Conservation (phyloP, 2,329 filamentous ascomycete genomes). For the Neonectria punicea region DNA sequence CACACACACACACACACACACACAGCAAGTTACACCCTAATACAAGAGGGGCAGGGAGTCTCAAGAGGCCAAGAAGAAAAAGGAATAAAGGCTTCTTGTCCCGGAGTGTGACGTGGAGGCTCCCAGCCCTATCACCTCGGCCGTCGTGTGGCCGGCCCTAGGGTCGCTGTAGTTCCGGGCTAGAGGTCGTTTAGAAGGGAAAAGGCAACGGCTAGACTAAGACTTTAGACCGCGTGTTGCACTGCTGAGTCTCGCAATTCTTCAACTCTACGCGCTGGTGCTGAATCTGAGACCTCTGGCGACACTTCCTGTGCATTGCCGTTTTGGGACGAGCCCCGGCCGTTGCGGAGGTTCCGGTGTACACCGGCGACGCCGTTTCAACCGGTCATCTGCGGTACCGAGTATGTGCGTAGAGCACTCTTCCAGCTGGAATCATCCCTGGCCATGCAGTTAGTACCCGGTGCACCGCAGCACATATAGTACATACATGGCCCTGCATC, state of each 20-base stretch:
- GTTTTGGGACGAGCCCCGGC: conserved; percentile 14
- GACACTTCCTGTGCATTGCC: not conserved
- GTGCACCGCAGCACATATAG: not conserved
- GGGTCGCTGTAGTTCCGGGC: conserved; percentile 11
- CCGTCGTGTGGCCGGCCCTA: conserved; percentile 15
- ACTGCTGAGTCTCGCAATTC: too few species aligned
- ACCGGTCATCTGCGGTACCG: conserved; percentile 2
- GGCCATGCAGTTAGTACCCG: not conserved
- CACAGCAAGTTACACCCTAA: too few species aligned
- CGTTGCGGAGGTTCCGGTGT: conserved; percentile 23
- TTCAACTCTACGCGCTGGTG: too few species aligned
- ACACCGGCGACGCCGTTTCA: not conserved
- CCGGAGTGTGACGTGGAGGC: conserved; percentile 30
- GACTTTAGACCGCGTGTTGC: not conserved
- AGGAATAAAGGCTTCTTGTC: conserved; percentile 20
- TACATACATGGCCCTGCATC: not conserved
- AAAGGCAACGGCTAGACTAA: not conserved
- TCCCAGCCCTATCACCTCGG: conserved; percentile 30
- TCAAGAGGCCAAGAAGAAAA: not conserved
- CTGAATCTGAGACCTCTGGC: not conserved
- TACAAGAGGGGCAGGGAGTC: conserved; percentile 5
- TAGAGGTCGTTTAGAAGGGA: not conserved
- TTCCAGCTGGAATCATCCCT: not conserved
- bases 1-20: too few species aligned
- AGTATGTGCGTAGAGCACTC: too few species aligned